Conservation (phyloP, 331 rosid genomes). For the Acacia concinna region DNA sequence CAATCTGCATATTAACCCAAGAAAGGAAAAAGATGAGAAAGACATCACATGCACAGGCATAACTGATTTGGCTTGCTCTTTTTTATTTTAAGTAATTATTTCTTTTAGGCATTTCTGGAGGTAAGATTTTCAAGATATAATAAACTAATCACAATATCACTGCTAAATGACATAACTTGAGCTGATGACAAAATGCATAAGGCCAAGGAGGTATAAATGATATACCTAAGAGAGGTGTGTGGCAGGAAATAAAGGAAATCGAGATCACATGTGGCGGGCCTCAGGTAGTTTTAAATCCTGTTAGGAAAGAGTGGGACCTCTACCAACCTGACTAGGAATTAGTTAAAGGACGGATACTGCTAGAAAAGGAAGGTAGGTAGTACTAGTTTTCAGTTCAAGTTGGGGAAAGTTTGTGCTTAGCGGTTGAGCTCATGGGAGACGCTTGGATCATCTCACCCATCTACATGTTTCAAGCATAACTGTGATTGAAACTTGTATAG, state of each 20-base stretch:
- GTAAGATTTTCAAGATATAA: not conserved
- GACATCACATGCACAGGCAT: not conserved
- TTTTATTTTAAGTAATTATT: not conserved
- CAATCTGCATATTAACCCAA: conserved; percentile 51
- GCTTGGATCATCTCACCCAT: not conserved
- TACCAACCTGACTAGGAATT: not conserved
- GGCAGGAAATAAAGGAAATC: not conserved
- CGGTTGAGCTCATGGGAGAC: not conserved
- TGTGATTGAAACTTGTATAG: not conserved
- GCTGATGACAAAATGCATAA: not conserved
- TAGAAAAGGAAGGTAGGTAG: not conserved
- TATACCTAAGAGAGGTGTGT: not conserved
- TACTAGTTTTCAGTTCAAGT: not conserved
- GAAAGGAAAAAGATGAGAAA: conserved; percentile 20
- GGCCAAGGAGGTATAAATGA: not conserved
- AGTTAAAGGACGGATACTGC: not conserved
- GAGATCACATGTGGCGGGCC: not conserved
- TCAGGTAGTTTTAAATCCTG: not conserved
- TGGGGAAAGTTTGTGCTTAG: not conserved
- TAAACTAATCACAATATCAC: conserved; percentile 13
- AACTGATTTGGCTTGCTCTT: not conserved
- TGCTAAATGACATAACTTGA: not conserved
- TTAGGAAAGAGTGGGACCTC: not conserved
- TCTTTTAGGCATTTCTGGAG: not conserved
- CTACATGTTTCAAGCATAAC: not conserved